Conservation (phyloP, 176 grass and related monocot genomes). For the Rhynchospora pubera region DNA sequence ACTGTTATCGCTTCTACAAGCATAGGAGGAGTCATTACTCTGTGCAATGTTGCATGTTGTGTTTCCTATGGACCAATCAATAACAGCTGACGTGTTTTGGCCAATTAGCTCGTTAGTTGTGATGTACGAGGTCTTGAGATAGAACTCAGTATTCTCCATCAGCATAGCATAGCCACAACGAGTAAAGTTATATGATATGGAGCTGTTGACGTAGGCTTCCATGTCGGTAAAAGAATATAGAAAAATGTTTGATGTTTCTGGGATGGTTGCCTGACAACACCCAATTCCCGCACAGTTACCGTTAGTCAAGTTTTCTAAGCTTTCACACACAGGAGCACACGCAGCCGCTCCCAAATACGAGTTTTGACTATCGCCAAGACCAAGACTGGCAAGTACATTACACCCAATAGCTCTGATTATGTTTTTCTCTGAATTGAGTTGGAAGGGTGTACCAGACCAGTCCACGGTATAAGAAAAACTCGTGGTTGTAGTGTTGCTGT, state of each 20-base stretch:
- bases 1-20: neutral
- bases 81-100: neutral
- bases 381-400: neutral
- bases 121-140: neutral
- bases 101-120: neutral
- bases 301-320: neutral
- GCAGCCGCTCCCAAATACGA: no score
- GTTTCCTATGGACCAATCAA: neutral
- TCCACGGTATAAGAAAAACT: neutral
- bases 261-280: constrained; percentile 21
- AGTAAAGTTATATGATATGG: neutral
- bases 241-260: neutral
- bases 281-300: constrained; percentile 19
- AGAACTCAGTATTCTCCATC: neutral
- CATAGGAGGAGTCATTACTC: neutral
- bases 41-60: neutral
- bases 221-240: neutral
- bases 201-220: neutral
- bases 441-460: neutral
- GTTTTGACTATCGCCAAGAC: neutral
- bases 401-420: neutral
- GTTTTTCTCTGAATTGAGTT: neutral
- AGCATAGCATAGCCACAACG: constrained; percentile 24
- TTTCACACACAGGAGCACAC: neutral
- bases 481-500: neutral